phyloP scores from a whole-genome alignment of 345 rosid species.

The Abelmoschus esculentus region DNA sequence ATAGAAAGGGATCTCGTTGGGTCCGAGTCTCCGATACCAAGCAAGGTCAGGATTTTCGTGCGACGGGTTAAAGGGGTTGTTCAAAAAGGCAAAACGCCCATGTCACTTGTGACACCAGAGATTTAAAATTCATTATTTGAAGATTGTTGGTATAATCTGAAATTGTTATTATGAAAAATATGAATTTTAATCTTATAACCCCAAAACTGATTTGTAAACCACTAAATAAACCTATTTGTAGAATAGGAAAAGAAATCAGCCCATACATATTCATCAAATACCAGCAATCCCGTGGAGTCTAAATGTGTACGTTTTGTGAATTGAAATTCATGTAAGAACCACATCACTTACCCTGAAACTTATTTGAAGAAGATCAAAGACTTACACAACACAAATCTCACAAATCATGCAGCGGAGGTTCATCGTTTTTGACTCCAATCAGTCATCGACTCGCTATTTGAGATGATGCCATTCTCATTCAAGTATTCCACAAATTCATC shows the following conservation, averaged over 20 bases:
- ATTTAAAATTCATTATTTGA: too few species aligned
- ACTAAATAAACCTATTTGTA: too few species aligned
- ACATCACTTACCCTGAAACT: background rate
- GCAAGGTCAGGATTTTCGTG: too few species aligned
- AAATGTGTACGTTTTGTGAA: background rate
- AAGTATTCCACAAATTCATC: slow-evolving; percentile 92
- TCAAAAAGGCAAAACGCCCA: too few species aligned
- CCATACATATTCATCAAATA: background rate
- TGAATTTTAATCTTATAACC: background rate
- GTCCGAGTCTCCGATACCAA: too few species aligned
- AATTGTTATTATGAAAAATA: too few species aligned
- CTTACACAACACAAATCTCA: slow-evolving; percentile 11
- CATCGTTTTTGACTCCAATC: slow-evolving; percentile 18
- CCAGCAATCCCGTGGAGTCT: background rate
- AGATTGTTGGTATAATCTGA: too few species aligned
- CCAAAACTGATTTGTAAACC: too few species aligned
- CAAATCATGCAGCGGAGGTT: background rate
- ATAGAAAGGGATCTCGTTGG: too few species aligned
- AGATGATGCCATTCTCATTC: slow-evolving; percentile 51
- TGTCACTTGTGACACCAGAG: too few species aligned
- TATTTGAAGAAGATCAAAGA: background rate
- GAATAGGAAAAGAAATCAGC: too few species aligned
- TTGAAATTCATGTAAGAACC: background rate
- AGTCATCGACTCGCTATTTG: slow-evolving; percentile 18
- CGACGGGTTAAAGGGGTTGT: too few species aligned